Conservation (phyloP, 2,329 filamentous ascomycete genomes). For the Coniochaeta sp. region DNA sequence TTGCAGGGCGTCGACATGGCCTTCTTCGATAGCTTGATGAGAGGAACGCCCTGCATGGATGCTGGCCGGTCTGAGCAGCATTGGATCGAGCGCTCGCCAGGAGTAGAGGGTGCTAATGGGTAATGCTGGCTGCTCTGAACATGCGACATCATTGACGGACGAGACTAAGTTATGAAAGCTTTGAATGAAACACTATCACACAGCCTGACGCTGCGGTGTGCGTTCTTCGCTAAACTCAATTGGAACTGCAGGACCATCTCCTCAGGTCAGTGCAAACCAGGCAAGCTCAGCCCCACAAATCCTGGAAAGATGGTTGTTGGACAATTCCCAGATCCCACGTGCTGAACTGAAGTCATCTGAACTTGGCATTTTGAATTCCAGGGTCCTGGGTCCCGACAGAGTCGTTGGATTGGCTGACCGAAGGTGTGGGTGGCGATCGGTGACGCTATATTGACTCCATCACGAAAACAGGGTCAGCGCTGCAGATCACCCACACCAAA, state of each 20-base stretch:
- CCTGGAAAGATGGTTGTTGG: no score
- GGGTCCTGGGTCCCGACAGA: background rate
- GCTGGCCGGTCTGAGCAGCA: background rate
- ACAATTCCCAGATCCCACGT: no score
- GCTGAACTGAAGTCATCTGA: background rate
- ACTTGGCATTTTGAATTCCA: background rate
- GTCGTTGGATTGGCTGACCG: constrained; percentile 7
- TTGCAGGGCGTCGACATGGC: constrained; percentile 7
- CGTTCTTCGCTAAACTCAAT: no score
- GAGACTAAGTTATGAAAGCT: no score
- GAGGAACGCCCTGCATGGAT: background rate
- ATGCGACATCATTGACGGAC: no score
- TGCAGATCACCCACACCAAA: background rate
- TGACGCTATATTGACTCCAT: background rate
- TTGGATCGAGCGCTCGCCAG: background rate
- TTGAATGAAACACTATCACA: no score
- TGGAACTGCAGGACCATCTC: no score
- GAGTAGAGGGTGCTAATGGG: no score
- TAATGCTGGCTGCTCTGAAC: no score
- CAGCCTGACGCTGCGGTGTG: no score
- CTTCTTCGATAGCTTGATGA: constrained; percentile 1
- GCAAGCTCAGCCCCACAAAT: no score
- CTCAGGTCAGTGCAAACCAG: no score
- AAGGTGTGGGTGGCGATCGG: constrained; percentile 17
- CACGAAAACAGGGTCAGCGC: background rate